Conservation (phyloP, 164 flowering plant species). For the Echeveria elegans region DNA sequence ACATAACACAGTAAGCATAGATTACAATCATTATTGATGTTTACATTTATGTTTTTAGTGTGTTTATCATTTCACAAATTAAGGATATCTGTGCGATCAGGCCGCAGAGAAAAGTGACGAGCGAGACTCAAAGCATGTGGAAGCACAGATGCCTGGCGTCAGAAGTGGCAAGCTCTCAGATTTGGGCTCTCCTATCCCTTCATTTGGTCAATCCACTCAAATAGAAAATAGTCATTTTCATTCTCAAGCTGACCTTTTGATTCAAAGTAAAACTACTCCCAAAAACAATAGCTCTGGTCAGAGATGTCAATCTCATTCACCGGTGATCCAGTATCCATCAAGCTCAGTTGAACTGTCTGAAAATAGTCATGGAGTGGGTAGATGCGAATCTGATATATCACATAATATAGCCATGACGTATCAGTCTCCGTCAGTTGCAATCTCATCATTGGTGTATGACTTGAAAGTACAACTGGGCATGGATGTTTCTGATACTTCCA, state of each 20-base stretch:
- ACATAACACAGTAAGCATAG: not conserved
- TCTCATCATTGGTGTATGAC: slow-evolving; percentile 25
- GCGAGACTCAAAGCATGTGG: not conserved
- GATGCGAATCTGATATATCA: not conserved
- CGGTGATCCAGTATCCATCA: not conserved
- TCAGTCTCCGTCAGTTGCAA: slow-evolving; percentile 10
- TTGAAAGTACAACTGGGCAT: slow-evolving; percentile 17
- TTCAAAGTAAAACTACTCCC: slow-evolving; percentile 7
- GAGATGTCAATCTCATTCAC: slow-evolving; percentile 1
- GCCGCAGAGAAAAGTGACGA: not conserved
- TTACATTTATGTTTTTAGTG: not conserved
- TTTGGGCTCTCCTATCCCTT: slow-evolving; percentile 1
- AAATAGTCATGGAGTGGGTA: not conserved
- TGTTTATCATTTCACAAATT: not conserved
- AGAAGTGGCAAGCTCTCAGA: slow-evolving; percentile 5
- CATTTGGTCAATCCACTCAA: slow-evolving; percentile 5
- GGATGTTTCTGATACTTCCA: slow-evolving; percentile 20
- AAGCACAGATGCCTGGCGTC: slow-evolving; percentile 8
- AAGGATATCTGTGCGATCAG: not conserved
- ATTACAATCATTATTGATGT: not conserved
- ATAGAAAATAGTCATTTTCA: slow-evolving; percentile 13
- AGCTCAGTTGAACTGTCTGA: not conserved
- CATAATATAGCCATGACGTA: not conserved
- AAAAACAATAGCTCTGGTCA: not conserved
- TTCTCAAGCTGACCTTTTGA: slow-evolving; percentile 4